phyloP scores from a whole-genome alignment of 257 asterid genomes.

The Nicotiana sylvestris region DNA sequence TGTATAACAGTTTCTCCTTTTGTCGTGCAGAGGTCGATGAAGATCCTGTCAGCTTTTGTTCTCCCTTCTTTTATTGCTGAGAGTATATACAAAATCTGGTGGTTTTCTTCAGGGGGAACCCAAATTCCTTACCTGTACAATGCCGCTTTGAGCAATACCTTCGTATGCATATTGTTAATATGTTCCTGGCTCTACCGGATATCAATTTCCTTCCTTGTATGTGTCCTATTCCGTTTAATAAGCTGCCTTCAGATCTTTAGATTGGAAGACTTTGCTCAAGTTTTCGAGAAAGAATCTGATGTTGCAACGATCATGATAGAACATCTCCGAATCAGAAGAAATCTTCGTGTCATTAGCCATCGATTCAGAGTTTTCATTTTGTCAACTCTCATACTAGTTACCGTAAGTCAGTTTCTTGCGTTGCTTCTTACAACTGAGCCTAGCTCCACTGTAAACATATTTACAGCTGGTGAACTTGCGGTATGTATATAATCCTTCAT shows the following conservation, averaged over 20 bases:
- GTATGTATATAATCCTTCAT: slow-evolving; percentile 26
- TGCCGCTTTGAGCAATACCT: slow-evolving; percentile 43
- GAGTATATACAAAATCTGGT: slow-evolving; percentile 79
- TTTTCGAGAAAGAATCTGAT: slow-evolving; percentile 64
- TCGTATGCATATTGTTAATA: slow-evolving; percentile 55
- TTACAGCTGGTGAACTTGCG: slow-evolving; percentile 79
- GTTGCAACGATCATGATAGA: slow-evolving; percentile 63
- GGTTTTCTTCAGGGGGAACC: slow-evolving; percentile 78
- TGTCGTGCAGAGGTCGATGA: slow-evolving; percentile 71
- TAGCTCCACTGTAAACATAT: slow-evolving; percentile 41
- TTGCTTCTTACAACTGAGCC: slow-evolving; percentile 58
- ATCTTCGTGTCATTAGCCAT: slow-evolving; percentile 81
- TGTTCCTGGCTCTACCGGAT: slow-evolving; percentile 85
- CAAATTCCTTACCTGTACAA: slow-evolving; percentile 76
- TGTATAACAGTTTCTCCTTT: background rate
- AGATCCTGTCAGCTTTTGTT: slow-evolving; percentile 70
- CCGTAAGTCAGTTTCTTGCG: slow-evolving; percentile 71
- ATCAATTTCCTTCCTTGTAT: slow-evolving; percentile 70
- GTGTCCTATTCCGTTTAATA: slow-evolving; percentile 78
- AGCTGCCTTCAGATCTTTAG: slow-evolving; percentile 75
- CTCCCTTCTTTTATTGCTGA: slow-evolving; percentile 77
- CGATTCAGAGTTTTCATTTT: slow-evolving; percentile 77
- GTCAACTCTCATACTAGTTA: slow-evolving; percentile 57
- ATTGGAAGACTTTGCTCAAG: slow-evolving; percentile 71
- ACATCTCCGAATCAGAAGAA: slow-evolving; percentile 79